Evolutionary conservation across 2,329 filamentous ascomycete species (phyloP), one percentile per base, ranked within the genome.

Genomic region (Neonectria neomacrospora): DNA sequence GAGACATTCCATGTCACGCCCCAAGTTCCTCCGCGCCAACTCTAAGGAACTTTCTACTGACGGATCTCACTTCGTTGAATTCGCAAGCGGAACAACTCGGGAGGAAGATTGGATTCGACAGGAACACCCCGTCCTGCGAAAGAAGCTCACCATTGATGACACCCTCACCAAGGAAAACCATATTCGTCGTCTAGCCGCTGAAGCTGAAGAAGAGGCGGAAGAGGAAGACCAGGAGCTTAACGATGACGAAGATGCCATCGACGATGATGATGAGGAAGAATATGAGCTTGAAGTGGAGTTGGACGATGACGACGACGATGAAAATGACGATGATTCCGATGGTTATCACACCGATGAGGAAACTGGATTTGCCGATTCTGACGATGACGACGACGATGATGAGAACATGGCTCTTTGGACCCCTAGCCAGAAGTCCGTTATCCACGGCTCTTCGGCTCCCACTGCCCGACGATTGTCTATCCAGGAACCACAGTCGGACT

Each of bases 31-130:
- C 14, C 83, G 81, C 8, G 85, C 83, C 16, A 79, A 83, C 61
- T 80, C 81, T 5, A 80, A 75, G 37, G 86, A 88, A 53, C 73
- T 88, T 45, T 79, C 80, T 39, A 81, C 81, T 42, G 86, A 90
- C 66, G 83, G 83, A 26, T 88, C 81, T 75, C 88, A 81, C 52
- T 98, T 97, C 75, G 93, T 97, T 76, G 95, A 97, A 73, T 98
- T 98, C 76, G 95, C 93, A 45, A 94, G 91, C 75, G 94, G 92
- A 53, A 85, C 89, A 61, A 85, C 91, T 42, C 88, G 93, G 62
- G 91, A 96, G 65, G 94, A 97, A 61, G 94, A 97, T 72, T 99
- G 96, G 96, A 92, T 96, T 30, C 83, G 83, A 16, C 88, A 91
- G 59, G 90, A 92, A 72, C 83, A 87, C 34, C 83, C 86, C 8